Percentiles rank a stretch among this genome's conserved stretches.
Conservation (phyloP, 169 alveolate genomes). For the Plasmodium inui region DNA sequence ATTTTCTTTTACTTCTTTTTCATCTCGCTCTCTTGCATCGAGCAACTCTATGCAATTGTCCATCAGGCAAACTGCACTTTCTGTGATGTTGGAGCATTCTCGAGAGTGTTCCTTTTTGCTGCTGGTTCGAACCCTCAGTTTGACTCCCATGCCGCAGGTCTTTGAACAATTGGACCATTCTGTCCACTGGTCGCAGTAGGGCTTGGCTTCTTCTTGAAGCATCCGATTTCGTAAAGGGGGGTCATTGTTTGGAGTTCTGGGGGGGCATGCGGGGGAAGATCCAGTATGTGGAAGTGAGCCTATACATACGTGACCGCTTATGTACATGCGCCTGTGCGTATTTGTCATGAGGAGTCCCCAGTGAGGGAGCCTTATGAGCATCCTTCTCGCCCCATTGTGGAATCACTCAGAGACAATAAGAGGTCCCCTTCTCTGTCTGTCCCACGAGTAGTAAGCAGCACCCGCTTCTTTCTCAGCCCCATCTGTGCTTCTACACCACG, state of each 20-base stretch:
- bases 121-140: slow-evolving; percentile 6
- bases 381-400: neutral
- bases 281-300: neutral
- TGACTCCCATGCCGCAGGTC: slow-evolving; percentile 60
- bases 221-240: slow-evolving; percentile 5
- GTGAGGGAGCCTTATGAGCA: neutral
- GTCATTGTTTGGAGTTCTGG: neutral
- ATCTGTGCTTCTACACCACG: neutral
- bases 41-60: neutral
- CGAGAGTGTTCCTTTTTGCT: neutral
- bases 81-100: slow-evolving; percentile 40
- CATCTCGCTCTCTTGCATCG: neutral
- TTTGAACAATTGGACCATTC: slow-evolving; percentile 59
- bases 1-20: neutral
- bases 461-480: neutral
- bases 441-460: neutral
- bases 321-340: neutral
- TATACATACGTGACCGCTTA: neutral
- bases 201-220: neutral
- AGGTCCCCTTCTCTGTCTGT: neutral
- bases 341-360: neutral
- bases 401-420: neutral
- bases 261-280: neutral
- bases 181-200: slow-evolving; percentile 36
- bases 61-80: slow-evolving; percentile 14